These are phyloP conservation scores for Cyclotella baltica DNA, from an alignment of 108 stramenopile genomes.

Conservation along the genomic window DNA sequence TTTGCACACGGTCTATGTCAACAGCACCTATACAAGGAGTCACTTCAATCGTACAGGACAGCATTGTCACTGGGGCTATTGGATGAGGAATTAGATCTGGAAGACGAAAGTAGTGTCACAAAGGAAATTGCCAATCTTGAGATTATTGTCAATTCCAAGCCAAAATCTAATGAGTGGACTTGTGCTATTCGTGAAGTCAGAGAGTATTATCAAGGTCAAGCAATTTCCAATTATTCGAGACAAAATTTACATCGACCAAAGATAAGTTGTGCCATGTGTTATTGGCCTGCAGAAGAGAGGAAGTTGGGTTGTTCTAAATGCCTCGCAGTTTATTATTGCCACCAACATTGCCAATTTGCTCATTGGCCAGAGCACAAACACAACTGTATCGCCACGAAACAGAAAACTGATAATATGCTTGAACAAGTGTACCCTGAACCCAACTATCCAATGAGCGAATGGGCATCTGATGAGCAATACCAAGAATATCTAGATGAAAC, in stretches of 20 bases:
- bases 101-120: too few species aligned
- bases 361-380: slow-evolving; percentile 22
- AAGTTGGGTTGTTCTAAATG: slow-evolving; percentile 14
- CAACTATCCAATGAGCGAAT: slow-evolving; percentile 21
- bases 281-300: slow-evolving; percentile 14
- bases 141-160: too few species aligned
- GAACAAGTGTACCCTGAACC: slow-evolving; percentile 2
- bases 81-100: too few species aligned
- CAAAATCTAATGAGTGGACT: too few species aligned
- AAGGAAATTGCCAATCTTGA: too few species aligned
- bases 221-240: slow-evolving; percentile 5
- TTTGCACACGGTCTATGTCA: too few species aligned
- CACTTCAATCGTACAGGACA: too few species aligned
- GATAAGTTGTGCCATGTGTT: slow-evolving; percentile 30
- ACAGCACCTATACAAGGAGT: too few species aligned
- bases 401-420: neutral
- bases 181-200: neutral
- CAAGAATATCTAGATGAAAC: slow-evolving; percentile 1
- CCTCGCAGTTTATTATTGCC: slow-evolving; percentile 11
- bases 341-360: slow-evolving; percentile 9
- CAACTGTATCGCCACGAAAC: slow-evolving; percentile 16
- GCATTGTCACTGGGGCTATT: too few species aligned
- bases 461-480: slow-evolving; percentile 12
- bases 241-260: slow-evolving; percentile 14
- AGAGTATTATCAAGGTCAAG: neutral